These are phyloP conservation scores for Ustulina deusta DNA, from an alignment of 2,329 filamentous ascomycete genomes.

Conservation along the genomic window DNA sequence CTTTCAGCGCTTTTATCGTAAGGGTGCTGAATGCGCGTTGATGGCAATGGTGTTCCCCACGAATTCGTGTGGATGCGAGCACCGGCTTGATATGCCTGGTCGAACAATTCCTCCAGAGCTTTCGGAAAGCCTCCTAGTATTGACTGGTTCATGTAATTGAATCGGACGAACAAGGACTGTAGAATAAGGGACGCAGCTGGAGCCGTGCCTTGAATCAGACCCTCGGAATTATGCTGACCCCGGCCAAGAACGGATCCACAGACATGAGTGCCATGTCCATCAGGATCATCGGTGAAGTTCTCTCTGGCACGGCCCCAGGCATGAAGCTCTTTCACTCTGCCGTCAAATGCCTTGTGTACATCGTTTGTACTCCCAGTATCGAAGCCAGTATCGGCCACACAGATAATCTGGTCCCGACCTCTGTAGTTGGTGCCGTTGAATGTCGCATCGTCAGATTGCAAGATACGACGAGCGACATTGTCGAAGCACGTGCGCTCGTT, in stretches of 20 bases:
- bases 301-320: constrained; percentile 5
- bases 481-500: constrained; percentile 8
- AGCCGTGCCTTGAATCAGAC: constrained; percentile 2
- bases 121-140: constrained; percentile 5
- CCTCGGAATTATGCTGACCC: background rate
- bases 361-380: constrained; percentile 1
- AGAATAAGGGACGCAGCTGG: constrained; percentile 1
- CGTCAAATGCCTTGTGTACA: constrained; percentile 5
- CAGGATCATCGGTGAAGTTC: constrained; percentile 1
- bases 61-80: constrained; percentile 14
- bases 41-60: background rate
- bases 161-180: constrained; percentile 1
- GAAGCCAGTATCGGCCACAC: constrained; percentile 18
- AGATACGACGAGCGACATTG: constrained; percentile 4
- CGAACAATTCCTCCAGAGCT: constrained; percentile 1
- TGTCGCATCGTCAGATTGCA: background rate
- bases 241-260: constrained; percentile 9
- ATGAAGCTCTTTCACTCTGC: constrained; percentile 6
- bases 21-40: background rate
- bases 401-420: constrained; percentile 11
- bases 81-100: constrained; percentile 5
- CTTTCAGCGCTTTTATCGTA: constrained; percentile 8
- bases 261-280: constrained; percentile 19
- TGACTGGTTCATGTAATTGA: constrained; percentile 11
- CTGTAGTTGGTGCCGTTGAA: constrained; percentile 9